Evolutionary conservation across 331 rosid species (phyloP).

Genomic region (Pyrus hybrid): DNA sequence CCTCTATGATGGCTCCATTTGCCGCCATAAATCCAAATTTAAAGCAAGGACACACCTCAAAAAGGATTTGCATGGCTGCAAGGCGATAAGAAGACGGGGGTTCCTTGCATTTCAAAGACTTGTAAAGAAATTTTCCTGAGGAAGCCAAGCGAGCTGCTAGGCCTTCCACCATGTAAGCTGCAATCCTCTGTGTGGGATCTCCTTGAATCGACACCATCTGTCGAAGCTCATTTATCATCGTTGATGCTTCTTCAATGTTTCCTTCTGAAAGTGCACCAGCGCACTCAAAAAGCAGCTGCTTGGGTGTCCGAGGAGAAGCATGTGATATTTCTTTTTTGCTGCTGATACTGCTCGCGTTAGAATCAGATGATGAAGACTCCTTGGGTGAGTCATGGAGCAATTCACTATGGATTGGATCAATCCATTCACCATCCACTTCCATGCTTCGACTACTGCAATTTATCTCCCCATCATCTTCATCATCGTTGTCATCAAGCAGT

Average conservation of each 20-base stretch:
- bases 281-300: constrained; percentile 62
- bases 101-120: constrained; percentile 85
- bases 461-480: constrained; percentile 39
- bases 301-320: constrained; percentile 41
- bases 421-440: constrained; percentile 82
- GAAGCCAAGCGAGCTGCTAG: constrained; percentile 81
- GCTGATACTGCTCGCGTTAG: constrained; percentile 52
- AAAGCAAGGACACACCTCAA: constrained; percentile 95
- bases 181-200: constrained; percentile 90
- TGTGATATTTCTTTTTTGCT: constrained; percentile 44
- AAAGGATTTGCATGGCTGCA: constrained; percentile 95
- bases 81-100: constrained; percentile 88
- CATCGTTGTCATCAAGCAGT: constrained; percentile 64
- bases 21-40: constrained; percentile 91
- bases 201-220: constrained; percentile 82
- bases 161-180: constrained; percentile 98
- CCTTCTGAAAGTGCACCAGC: constrained; percentile 76
- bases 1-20: constrained; percentile 77
- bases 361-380: constrained; percentile 63
- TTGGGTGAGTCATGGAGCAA: constrained; percentile 62
- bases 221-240: constrained; percentile 63
- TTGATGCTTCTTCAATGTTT: constrained; percentile 42
- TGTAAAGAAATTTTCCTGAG: constrained; percentile 70
- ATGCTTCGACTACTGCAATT: constrained; percentile 42
- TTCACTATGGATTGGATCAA: constrained; percentile 38